Percentiles rank a stretch among this genome's conserved stretches.
Evolutionary conservation across 1,284 basidiomycete species (phyloP).

Genomic region (Melampsora abietis-canadensis): DNA sequence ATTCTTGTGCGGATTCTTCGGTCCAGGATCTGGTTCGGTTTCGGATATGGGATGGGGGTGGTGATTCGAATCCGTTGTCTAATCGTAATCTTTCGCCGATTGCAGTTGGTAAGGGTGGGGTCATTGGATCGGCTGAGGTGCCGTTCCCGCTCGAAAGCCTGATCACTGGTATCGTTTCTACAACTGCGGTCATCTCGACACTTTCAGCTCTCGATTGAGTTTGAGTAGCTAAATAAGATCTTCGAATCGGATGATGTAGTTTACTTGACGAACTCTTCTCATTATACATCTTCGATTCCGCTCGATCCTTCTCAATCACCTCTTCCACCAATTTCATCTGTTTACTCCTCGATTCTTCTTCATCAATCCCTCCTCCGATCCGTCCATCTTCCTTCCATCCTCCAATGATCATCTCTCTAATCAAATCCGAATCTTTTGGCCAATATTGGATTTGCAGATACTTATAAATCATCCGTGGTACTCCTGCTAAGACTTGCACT

Average conservation of each 20-base stretch:
- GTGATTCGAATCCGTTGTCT: background rate
- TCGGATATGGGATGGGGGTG: background rate
- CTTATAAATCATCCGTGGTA: constrained; percentile 69
- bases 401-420: constrained; percentile 41
- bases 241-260: constrained; percentile 7
- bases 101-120: background rate
- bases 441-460: constrained; percentile 65
- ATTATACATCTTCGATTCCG: background rate
- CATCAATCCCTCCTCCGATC: constrained; percentile 21
- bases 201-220: constrained; percentile 24
- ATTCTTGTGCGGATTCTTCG: background rate
- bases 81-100: background rate
- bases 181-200: constrained; percentile 35
- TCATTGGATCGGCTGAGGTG: background rate
- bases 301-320: constrained; percentile 41
- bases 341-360: constrained; percentile 15
- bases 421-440: constrained; percentile 61
- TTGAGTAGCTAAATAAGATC: background rate
- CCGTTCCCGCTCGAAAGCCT: background rate
- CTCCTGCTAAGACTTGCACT: constrained; percentile 67
- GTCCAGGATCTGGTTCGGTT: background rate
- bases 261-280: background rate
- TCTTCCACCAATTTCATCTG: constrained; percentile 40
- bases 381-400: constrained; percentile 13
- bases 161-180: background rate